phyloP scores from a whole-genome alignment of 176 grass and related monocot species.

The Oryza officinalis region DNA sequence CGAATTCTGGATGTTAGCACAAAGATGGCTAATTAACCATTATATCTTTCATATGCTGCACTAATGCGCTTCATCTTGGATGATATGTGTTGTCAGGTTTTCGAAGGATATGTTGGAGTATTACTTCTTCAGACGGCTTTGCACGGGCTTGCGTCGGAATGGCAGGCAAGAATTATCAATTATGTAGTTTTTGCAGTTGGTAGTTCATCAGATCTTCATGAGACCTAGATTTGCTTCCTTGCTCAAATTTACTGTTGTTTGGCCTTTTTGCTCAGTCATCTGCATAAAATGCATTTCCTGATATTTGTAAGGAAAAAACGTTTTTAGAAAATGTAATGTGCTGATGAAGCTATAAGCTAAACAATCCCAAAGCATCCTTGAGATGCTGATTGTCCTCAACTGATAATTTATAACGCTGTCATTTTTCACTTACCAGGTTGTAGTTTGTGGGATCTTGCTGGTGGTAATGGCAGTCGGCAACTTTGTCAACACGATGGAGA shows the following conservation, averaged over 20 bases:
- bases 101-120: conserved; percentile 73
- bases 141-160: conserved; percentile 51
- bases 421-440: conserved; percentile 42
- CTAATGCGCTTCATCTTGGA: conserved; percentile 24
- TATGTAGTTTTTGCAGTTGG: neutral
- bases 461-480: conserved; percentile 94
- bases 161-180: conserved; percentile 58
- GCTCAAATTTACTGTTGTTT: neutral
- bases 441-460: conserved; percentile 75
- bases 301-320: neutral
- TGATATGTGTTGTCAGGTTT: conserved; percentile 52
- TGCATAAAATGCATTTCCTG: neutral
- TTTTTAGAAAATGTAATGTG: neutral
- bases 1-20: neutral
- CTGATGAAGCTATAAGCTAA: neutral
- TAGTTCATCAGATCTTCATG: conserved; percentile 13
- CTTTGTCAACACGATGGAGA: conserved; percentile 83
- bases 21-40: neutral
- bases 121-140: conserved; percentile 73
- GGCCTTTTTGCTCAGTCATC: neutral
- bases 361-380: neutral
- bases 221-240: neutral
- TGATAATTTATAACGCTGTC: neutral
- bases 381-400: neutral
- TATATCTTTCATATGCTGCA: neutral